A percentile compares a stretch with the other conserved stretches of the same genome.
Conservation (phyloP, 2,329 filamentous ascomycete species). For the Trematosphaeria pertusa region DNA sequence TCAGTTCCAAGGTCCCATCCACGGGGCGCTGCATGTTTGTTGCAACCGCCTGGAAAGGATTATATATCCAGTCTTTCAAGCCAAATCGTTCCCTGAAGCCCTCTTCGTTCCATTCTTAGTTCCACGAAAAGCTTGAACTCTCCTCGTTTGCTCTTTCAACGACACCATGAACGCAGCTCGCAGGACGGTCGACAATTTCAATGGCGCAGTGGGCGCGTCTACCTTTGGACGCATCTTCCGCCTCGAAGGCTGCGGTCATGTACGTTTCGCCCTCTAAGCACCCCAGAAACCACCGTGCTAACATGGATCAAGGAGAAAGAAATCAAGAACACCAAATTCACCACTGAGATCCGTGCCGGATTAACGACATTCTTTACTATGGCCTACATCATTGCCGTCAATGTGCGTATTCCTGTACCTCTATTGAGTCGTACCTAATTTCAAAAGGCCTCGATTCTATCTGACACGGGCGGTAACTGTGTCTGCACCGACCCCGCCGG, state of each 20-base stretch:
- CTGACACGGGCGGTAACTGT: slow-evolving; percentile 75
- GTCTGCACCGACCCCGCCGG: slow-evolving; percentile 62
- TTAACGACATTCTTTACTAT: slow-evolving; percentile 69
- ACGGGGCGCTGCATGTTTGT: too few relatives aligned
- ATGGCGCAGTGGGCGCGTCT: slow-evolving; percentile 36
- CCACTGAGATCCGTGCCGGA: slow-evolving; percentile 83
- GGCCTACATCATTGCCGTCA: slow-evolving; percentile 50
- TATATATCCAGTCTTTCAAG: too few relatives aligned
- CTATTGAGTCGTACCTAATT: slow-evolving; percentile 14
- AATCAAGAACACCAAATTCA: slow-evolving; percentile 77
- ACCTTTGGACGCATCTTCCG: slow-evolving; percentile 64
- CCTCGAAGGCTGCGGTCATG: slow-evolving; percentile 82
- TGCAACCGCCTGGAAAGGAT: too few relatives aligned
- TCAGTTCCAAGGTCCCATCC: too few relatives aligned
- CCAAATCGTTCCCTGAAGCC: too few relatives aligned
- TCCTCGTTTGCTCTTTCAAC: too few relatives aligned
- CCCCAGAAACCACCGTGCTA: slow-evolving; percentile 9
- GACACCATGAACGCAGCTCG: slow-evolving; percentile 34
- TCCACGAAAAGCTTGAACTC: too few relatives aligned
- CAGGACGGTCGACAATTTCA: slow-evolving; percentile 26
- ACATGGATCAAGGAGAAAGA: slow-evolving; percentile 64
- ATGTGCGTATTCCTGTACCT: slow-evolving; percentile 20
- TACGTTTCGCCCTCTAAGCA: slow-evolving; percentile 54
- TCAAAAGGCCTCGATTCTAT: slow-evolving; percentile 44
- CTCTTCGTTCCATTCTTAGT: too few relatives aligned